Percentiles rank a stretch among this genome's conserved stretches.
phyloP scores from a whole-genome alignment of 352 stramenopile species.

The Pythium aquatile region DNA sequence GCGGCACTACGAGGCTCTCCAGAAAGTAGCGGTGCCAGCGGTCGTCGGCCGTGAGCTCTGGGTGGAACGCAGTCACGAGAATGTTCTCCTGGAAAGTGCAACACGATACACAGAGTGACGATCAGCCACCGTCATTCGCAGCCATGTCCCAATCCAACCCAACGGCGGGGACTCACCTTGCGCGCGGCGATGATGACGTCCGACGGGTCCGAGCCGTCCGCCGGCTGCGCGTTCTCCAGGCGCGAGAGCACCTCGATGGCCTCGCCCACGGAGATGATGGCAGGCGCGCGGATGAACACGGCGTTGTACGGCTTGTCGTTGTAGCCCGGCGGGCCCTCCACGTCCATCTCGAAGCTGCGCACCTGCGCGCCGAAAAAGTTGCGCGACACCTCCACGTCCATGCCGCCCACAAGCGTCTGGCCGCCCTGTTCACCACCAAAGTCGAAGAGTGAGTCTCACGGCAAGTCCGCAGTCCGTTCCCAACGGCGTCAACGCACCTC shows the following conservation, averaged over 20 bases:
- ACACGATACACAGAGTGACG: background rate
- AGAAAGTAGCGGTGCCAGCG: conserved; percentile 96
- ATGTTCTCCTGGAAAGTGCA: conserved; percentile 75
- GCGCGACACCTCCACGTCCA: conserved; percentile 94
- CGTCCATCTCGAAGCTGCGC: conserved; percentile 67
- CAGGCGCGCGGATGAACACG: conserved; percentile 96
- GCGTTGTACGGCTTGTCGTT: conserved; percentile 85
- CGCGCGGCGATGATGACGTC: conserved; percentile 82
- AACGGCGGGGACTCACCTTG: conserved; percentile 37
- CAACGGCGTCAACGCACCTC: too few species aligned
- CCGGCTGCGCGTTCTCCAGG: conserved; percentile 71
- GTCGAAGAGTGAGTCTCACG: background rate
- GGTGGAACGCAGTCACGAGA: conserved; percentile 95
- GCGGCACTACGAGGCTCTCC: conserved; percentile 56
- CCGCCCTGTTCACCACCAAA: conserved; percentile 55
- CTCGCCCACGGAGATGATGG: conserved; percentile 90
- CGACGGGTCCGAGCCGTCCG: conserved; percentile 70
- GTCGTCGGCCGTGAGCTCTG: conserved; percentile 92
- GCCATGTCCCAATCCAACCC: too few species aligned
- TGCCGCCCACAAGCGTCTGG: conserved; percentile 93
- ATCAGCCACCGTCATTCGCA: conserved; percentile 13
- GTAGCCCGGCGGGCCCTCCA: conserved; percentile 56
- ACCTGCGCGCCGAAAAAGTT: conserved; percentile 98
- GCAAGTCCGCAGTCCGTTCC: too few species aligned
- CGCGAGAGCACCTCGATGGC: conserved; percentile 91